Evolutionary conservation across 805 yeast species (phyloP).

Genomic region (Danielozyma ontarioensis): DNA sequence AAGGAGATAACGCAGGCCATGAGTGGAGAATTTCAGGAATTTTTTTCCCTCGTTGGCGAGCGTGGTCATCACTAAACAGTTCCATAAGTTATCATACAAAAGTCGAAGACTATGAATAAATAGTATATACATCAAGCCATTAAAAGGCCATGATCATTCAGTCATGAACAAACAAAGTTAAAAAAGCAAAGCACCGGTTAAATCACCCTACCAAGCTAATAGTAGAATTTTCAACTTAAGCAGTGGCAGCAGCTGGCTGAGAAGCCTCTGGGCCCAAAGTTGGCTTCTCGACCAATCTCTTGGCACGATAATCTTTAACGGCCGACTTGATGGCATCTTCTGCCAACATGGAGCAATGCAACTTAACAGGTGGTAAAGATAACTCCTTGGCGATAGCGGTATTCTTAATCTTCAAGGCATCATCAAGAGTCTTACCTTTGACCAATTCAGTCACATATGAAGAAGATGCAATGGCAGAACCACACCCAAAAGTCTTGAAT

Average conservation of each 20-base stretch:
- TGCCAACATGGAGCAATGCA: constrained; percentile 98
- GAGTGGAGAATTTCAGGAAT: no score
- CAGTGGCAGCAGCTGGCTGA: constrained; percentile 12
- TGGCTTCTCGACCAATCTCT: constrained; percentile 53
- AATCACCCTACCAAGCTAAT: neutral
- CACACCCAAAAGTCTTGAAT: constrained; percentile 99
- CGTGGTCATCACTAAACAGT: neutral
- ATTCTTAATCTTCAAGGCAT: constrained; percentile 88
- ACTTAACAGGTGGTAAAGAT: constrained; percentile 92
- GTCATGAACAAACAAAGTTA: neutral
- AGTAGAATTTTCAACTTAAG: constrained; percentile 1
- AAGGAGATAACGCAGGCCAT: no score
- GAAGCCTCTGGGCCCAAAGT: constrained; percentile 61
- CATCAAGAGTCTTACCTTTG: constrained; percentile 90
- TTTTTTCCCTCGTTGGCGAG: no score
- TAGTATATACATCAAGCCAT: neutral
- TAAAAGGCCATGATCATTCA: neutral
- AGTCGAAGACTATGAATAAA: neutral
- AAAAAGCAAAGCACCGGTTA: neutral
- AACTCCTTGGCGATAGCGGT: constrained; percentile 92
- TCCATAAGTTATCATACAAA: neutral
- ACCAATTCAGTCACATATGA: constrained; percentile 94
- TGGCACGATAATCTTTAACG: constrained; percentile 86
- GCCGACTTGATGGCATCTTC: constrained; percentile 98
- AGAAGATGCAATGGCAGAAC: constrained; percentile 94